Evolutionary conservation across 768 basidiomycete genomes (phyloP).

Genomic region (Leccinum boreale): DNA sequence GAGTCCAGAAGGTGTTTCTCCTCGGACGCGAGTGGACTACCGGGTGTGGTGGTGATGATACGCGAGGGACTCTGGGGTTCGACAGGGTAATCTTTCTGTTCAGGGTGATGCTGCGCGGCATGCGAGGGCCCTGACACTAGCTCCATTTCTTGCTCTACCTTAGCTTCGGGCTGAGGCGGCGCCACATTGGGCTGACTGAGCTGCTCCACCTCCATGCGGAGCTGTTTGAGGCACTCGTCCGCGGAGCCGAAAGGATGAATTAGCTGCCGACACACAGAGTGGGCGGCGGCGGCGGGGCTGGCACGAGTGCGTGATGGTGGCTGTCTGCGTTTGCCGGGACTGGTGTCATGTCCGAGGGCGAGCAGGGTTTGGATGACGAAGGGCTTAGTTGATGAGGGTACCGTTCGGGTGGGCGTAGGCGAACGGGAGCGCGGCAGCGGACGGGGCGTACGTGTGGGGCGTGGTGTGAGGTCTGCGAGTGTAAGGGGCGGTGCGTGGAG

Average conservation of each 20-base stretch:
- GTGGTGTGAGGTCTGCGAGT: conserved; percentile 42
- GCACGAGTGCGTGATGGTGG: not conserved
- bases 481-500: conserved; percentile 34
- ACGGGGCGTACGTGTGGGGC: conserved; percentile 17
- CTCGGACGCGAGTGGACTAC: not conserved
- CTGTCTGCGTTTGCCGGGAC: conserved; percentile 13
- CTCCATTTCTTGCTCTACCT: not conserved
- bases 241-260: conserved; percentile 19
- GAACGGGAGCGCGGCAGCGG: conserved; percentile 7
- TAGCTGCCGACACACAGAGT: not conserved
- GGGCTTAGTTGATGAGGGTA: conserved; percentile 16
- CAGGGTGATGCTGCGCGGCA: not conserved
- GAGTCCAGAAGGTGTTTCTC: not conserved
- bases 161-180: conserved; percentile 3
- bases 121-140: not conserved
- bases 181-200: conserved; percentile 11
- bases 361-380: conserved; percentile 5
- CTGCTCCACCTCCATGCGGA: conserved; percentile 17
- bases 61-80: not conserved
- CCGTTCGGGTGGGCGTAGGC: conserved; percentile 4
- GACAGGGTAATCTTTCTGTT: not conserved
- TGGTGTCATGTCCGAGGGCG: conserved; percentile 10
- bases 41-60: not conserved
- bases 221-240: conserved; percentile 23
- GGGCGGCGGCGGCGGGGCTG: not conserved